Evolutionary conservation across 2,329 filamentous ascomycete genomes (phyloP).

Genomic region (Sporothrix luriei): DNA sequence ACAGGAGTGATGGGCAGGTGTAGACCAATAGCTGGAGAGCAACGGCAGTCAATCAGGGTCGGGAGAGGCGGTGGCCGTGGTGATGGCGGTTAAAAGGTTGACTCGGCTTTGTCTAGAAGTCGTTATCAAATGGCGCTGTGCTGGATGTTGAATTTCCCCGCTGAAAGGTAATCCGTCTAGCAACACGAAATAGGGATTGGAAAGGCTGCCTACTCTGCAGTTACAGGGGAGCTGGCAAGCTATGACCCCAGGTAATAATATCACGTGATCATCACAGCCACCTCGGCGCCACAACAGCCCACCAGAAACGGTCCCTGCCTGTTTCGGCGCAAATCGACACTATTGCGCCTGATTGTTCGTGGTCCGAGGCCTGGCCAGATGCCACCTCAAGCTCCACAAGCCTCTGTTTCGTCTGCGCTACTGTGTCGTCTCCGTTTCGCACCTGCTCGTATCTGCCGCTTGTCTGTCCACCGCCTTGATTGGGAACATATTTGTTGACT

Average conservation of each 20-base stretch:
- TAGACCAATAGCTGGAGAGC: not conserved
- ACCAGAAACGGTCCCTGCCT: conserved; percentile 23
- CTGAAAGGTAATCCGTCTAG: conserved; percentile 16
- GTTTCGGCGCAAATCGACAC: not conserved
- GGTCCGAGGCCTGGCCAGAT: conserved; percentile 11
- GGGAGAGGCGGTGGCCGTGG: not conserved
- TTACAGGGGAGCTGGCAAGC: conserved; percentile 22
- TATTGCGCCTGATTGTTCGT: not conserved
- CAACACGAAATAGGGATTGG: not conserved
- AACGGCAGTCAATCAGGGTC: conserved; percentile 17
- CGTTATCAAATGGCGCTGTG: conserved; percentile 33
- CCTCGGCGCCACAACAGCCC: not conserved
- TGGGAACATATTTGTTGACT: not conserved
- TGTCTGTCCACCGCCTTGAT: not conserved
- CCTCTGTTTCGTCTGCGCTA: conserved; percentile 17
- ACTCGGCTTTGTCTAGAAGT: conserved; percentile 25
- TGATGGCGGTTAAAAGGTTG: not conserved
- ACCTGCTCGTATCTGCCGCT: not conserved
- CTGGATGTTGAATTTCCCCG: conserved; percentile 27
- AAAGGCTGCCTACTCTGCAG: not conserved
- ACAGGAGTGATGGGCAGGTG: no score
- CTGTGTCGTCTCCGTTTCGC: conserved; percentile 17
- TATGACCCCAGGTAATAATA: not conserved
- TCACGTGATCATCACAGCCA: conserved; percentile 20
- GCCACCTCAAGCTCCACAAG: conserved; percentile 6